These are phyloP conservation scores for Boeremia lycopersici DNA, from an alignment of 2,329 filamentous ascomycete species.

Conservation along the genomic window DNA sequence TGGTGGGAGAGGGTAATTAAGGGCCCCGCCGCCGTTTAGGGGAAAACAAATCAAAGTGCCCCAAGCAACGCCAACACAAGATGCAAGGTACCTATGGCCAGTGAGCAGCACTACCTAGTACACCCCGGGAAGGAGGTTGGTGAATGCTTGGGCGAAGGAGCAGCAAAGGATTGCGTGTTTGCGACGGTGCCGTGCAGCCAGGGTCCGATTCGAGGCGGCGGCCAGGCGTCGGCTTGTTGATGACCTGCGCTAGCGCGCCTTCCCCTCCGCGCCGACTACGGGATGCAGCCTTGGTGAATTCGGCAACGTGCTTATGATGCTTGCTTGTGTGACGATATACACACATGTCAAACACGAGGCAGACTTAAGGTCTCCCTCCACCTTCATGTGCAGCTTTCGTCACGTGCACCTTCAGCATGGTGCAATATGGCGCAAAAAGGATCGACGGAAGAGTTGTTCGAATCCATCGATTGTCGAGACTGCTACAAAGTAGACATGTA, in stretches of 20 bases:
- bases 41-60: constrained; percentile 34
- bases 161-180: constrained; percentile 15
- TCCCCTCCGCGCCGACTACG: constrained; percentile 18
- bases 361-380: background rate
- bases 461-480: constrained; percentile 7
- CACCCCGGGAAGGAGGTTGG: constrained; percentile 2
- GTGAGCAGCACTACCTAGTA: constrained; percentile 2
- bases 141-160: constrained; percentile 4
- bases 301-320: constrained; percentile 5
- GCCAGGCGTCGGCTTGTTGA: constrained; percentile 22
- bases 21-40: constrained; percentile 41
- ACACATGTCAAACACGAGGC: background rate
- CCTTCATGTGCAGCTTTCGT: background rate
- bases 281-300: constrained; percentile 18
- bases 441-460: background rate
- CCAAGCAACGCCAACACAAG: constrained; percentile 13
- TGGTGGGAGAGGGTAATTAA: constrained; percentile 35
- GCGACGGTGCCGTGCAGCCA: constrained; percentile 17
- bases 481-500: constrained; percentile 20
- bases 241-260: constrained; percentile 32
- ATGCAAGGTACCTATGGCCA: constrained; percentile 3
- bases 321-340: background rate
- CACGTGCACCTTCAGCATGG: background rate
- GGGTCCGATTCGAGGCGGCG: constrained; percentile 24
- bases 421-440: background rate